phyloP scores from a whole-genome alignment of 1,284 basidiomycete genomes.

The Wolfiporia cocos region DNA sequence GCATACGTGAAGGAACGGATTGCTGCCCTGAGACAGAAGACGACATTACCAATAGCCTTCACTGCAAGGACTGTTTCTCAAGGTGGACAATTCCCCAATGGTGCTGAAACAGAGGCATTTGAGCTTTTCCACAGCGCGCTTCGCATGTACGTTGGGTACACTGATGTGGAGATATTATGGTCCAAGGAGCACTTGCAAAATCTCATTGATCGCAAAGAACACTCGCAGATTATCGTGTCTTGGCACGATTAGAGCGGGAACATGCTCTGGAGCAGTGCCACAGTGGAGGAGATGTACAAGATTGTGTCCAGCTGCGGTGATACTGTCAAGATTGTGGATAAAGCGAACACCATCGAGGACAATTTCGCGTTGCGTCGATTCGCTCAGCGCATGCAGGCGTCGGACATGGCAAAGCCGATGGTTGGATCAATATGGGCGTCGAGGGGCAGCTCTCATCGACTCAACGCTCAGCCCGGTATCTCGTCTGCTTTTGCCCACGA shows the following conservation, averaged over 20 bases:
- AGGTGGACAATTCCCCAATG: too few species aligned
- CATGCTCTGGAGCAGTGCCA: too few species aligned
- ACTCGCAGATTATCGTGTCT: constrained; percentile 82
- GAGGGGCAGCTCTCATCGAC: constrained; percentile 92
- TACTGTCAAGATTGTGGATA: constrained; percentile 92
- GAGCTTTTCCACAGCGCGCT: too few species aligned
- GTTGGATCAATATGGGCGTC: too few species aligned
- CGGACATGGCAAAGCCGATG: too few species aligned
- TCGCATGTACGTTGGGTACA: constrained; percentile 84
- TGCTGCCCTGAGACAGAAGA: constrained; percentile 71
- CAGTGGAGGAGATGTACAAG: constrained; percentile 65
- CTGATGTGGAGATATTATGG: constrained; percentile 88
- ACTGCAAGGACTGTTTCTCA: too few species aligned
- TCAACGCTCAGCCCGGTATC: constrained; percentile 85
- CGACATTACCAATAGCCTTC: constrained; percentile 85
- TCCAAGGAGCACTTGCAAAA: constrained; percentile 57
- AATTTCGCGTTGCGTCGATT: too few species aligned
- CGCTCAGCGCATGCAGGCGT: too few species aligned
- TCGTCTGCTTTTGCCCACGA: constrained; percentile 76
- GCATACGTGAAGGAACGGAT: too few species aligned
- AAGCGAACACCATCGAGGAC: too few species aligned
- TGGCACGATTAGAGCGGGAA: constrained; percentile 98
- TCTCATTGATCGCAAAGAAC: constrained; percentile 61
- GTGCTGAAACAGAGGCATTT: too few species aligned
- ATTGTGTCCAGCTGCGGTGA: constrained; percentile 71